phyloP scores from a whole-genome alignment of 768 basidiomycete genomes.

The Pleurotus eryngii region DNA sequence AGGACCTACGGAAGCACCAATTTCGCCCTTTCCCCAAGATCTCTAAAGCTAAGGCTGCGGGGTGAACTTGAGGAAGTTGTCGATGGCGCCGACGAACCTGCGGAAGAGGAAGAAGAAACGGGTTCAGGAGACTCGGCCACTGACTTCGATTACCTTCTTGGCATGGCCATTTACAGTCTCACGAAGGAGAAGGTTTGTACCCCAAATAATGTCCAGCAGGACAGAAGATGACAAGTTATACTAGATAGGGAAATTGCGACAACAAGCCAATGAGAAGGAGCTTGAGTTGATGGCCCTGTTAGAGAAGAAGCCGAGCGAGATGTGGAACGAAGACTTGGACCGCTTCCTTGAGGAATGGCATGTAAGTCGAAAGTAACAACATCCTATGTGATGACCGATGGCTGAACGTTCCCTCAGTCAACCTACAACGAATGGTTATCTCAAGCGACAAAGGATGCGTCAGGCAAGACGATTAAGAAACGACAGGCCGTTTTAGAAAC shows the following conservation, averaged over 20 bases:
- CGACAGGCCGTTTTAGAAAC: slow-evolving; percentile 31
- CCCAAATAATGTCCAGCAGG: no score
- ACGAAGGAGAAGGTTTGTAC: slow-evolving; percentile 81
- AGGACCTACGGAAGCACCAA: slow-evolving; percentile 74
- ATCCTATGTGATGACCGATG: background rate
- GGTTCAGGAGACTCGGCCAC: slow-evolving; percentile 33
- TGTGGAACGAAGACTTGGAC: slow-evolving; percentile 92
- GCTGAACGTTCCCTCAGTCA: no score
- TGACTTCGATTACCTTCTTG: slow-evolving; percentile 91
- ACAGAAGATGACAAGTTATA: slow-evolving; percentile 1
- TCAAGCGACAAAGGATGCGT: slow-evolving; percentile 34
- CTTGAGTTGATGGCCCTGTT: slow-evolving; percentile 74
- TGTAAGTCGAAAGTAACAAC: slow-evolving; percentile 39
- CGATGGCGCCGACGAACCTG: slow-evolving; percentile 48
- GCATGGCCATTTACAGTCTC: slow-evolving; percentile 94
- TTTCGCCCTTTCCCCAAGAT: slow-evolving; percentile 93
- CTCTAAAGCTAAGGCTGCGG: slow-evolving; percentile 55
- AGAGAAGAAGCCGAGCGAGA: slow-evolving; percentile 69
- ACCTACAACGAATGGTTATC: slow-evolving; percentile 46
- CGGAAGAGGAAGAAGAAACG: slow-evolving; percentile 34
- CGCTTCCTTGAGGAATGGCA: slow-evolving; percentile 81
- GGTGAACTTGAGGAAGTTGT: slow-evolving; percentile 62
- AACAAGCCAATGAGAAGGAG: slow-evolving; percentile 82
- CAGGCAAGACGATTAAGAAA: slow-evolving; percentile 45
- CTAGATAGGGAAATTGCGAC: slow-evolving; percentile 80